phyloP scores from a whole-genome alignment of 495 filamentous ascomycete genomes.

The Penicillium ochrochloron region DNA sequence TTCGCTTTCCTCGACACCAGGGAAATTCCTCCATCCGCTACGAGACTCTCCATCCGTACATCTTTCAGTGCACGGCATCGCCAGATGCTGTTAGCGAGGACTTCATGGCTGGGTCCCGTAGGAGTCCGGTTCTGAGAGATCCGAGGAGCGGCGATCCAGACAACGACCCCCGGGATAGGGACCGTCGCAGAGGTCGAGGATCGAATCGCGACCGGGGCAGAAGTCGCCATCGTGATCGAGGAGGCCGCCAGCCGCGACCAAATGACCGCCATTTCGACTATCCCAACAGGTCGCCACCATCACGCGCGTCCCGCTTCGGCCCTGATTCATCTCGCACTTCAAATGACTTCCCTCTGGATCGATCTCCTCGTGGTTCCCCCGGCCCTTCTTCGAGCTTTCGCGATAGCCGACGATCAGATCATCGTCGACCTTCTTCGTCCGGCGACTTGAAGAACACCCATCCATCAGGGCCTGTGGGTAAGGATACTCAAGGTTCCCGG shows the following conservation, averaged over 20 bases:
- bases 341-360: slow-evolving; percentile 38
- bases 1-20: slow-evolving; percentile 19
- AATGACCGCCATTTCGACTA: slow-evolving; percentile 39
- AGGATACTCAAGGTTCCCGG: slow-evolving; percentile 27
- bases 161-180: slow-evolving; percentile 44
- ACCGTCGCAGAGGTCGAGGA: slow-evolving; percentile 45
- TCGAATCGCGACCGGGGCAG: slow-evolving; percentile 46
- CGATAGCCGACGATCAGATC: slow-evolving; percentile 22
- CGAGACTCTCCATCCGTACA: slow-evolving; percentile 13
- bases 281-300: slow-evolving; percentile 42
- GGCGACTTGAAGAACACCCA: slow-evolving; percentile 29
- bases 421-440: slow-evolving; percentile 20
- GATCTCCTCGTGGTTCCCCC: slow-evolving; percentile 38
- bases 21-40: slow-evolving; percentile 6
- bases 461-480: slow-evolving; percentile 27
- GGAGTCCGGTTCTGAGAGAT: slow-evolving; percentile 62
- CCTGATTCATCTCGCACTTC: slow-evolving; percentile 37
- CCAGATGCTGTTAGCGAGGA: slow-evolving; percentile 50
- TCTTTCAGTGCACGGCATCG: slow-evolving; percentile 22
- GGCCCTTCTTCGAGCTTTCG: slow-evolving; percentile 27
- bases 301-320: slow-evolving; percentile 39
- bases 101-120: slow-evolving; percentile 62
- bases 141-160: slow-evolving; percentile 57
- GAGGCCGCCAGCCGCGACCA: slow-evolving; percentile 38
- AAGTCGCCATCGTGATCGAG: slow-evolving; percentile 37